Evolutionary conservation across 441 rosid species (phyloP), one percentile per base, ranked within the genome.

Genomic region (Brassica balearica): DNA sequence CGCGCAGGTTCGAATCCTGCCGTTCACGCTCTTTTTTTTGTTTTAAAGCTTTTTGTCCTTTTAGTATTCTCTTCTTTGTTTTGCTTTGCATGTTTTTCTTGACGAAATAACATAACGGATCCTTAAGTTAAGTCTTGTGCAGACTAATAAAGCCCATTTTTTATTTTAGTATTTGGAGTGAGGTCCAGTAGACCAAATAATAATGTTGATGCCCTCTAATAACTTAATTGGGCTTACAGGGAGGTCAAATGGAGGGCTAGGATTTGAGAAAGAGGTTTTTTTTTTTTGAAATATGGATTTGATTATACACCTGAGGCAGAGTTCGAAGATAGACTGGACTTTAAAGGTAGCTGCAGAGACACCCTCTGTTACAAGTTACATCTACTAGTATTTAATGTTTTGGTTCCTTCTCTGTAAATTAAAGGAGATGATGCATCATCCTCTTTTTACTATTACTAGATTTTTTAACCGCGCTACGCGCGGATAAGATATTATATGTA

Each of bases 1-100:
- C 93, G 91, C 93, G 94, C 97, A 89, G 92, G 93, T 90, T 92
- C 92, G 94, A 91, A 90, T 94, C 91, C 91, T 90, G 95, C 91
- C 87, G 92, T 81, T 67, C 95, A 90, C 96, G 98, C 1, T 60
- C 9, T 34, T 72, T 2, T 0, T 5, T 1, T 19, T 20, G 9
- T 36, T 9, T 4, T 29, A 29, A 6, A 34, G 41, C 8, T 32
- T 38, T 10, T 41, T 41, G 2, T 8, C 10, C 10, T 38, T 38
- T 38, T 9, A 29, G 34, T 29, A 25, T 25, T 25, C 27, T 25
- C 27, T 25, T 4, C 34, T 29, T 5, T 29, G 34, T 29, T 29
- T 29, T 29, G 8, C 41, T 34, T 34, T 34, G 8, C 41, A 34
- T 34, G 41, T 34, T 34, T 34, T 29, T 29, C 34, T 29, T 29